Evolutionary conservation across 305 asterid species (phyloP), one percentile per base, ranked within the genome.

Genomic region (Petunia hybrid): DNA sequence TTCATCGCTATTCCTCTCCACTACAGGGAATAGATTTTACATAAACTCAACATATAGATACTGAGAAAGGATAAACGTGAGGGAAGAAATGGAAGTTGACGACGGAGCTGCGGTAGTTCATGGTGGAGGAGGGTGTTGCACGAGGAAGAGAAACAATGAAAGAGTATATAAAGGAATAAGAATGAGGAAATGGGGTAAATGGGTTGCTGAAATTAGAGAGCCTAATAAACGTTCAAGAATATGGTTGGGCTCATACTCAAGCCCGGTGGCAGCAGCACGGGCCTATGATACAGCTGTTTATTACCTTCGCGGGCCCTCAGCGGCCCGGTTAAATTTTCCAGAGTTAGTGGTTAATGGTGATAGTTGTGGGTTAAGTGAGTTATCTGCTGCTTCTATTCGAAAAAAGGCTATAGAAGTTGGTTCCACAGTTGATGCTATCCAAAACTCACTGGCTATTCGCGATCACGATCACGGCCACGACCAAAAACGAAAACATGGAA

Each of bases 181-280:
- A 84, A 84, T 84, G 87, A 84, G 87, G 62, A 84, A 84, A 82
- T 84, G 84, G 86, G 86, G 84, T 6, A 84, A 84, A 7, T 84
- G 87, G 87, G 87, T 84, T 43, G 87, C 87, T 35, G 82, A 84
- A 81, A 84, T 84, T 4, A 60, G 80, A 39, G 84, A 81, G 63
- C 86, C 86, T 0, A 84, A 84, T 59, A 84, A 84, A 46, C 66
- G 84, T n/a, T 84, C 86, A 6, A 76, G 86, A 56, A 76, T 84
- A 13, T 84, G 86, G 83, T 53, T 83, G 14, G 86, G 86, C 7
- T 83, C 86, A 0, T 83, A 83, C 31, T 64, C 86, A 1, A 74
- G 84, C 4, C 84, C 84, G 3, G 67, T 76, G 42, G 84, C 81
- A n/a, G 82, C 84, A 45, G 86, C 84, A 51, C 12, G 79, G 8